Evolutionary conservation across 495 filamentous ascomycete species (phyloP).

Genomic region (Schizothecium vesticola): DNA sequence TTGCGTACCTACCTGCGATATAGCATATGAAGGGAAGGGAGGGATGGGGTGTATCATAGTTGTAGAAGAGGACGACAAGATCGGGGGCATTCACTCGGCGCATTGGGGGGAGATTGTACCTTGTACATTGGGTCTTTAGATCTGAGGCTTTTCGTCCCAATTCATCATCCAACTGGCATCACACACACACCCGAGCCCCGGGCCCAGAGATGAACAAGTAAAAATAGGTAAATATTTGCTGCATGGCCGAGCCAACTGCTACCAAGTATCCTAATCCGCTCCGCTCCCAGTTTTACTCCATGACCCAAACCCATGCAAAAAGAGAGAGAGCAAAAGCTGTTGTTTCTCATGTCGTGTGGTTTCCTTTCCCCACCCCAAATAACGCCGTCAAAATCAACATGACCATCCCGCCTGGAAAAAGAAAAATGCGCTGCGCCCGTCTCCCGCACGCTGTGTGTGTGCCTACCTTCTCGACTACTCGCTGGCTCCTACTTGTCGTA

Average conservation of each 20-base stretch:
- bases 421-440: background rate
- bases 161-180: background rate
- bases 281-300: slow-evolving; percentile 14
- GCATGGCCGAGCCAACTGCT: slow-evolving; percentile 7
- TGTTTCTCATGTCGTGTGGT: background rate
- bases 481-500: background rate
- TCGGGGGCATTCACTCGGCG: background rate
- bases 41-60: background rate
- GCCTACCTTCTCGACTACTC: background rate
- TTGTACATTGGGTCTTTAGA: background rate
- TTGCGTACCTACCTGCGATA: background rate
- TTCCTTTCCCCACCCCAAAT: background rate
- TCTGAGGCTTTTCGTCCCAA: background rate
- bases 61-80: background rate
- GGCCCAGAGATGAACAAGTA: background rate
- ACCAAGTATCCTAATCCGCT: slow-evolving; percentile 13
- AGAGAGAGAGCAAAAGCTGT: background rate
- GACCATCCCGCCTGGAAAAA: background rate
- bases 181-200: background rate
- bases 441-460: background rate
- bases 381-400: background rate
- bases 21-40: background rate
- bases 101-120: background rate
- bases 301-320: slow-evolving; percentile 7
- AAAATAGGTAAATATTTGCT: background rate